Evolutionary conservation across 2,329 filamentous ascomycete genomes (phyloP).

Genomic region (Lojkania enalia): DNA sequence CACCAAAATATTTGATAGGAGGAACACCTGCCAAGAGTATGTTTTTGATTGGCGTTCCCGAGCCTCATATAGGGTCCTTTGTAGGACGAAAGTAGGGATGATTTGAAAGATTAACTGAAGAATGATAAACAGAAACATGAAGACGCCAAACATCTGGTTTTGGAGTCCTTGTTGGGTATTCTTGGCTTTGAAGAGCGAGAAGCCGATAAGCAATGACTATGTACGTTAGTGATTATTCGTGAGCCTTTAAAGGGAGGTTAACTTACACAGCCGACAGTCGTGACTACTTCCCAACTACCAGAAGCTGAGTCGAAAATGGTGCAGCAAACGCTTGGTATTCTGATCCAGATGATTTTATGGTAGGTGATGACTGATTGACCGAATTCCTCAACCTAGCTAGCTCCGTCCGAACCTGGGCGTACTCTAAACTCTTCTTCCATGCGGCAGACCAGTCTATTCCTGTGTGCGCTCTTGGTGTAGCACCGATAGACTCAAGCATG

Average conservation of each 20-base stretch:
- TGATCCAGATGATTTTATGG: background rate
- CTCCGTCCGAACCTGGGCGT: slow-evolving; percentile 37
- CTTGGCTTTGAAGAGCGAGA: slow-evolving; percentile 33
- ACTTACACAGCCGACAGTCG: slow-evolving; percentile 5
- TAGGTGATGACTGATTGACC: slow-evolving; percentile 2
- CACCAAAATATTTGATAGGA: slow-evolving; percentile 70
- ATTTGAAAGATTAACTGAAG: slow-evolving; percentile 49
- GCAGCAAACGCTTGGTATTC: slow-evolving; percentile 16
- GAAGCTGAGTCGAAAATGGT: slow-evolving; percentile 20
- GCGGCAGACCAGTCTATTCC: slow-evolving; percentile 9
- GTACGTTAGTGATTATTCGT: background rate
- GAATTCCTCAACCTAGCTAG: slow-evolving; percentile 29
- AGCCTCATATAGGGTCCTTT: slow-evolving; percentile 62
- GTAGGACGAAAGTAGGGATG: slow-evolving; percentile 62
- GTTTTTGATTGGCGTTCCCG: slow-evolving; percentile 67
- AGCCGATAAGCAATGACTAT: slow-evolving; percentile 10
- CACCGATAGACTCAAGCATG: slow-evolving; percentile 58
- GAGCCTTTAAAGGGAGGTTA: no score
- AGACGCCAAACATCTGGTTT: slow-evolving; percentile 54
- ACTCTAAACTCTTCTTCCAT: slow-evolving; percentile 9
- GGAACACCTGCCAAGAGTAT: slow-evolving; percentile 76
- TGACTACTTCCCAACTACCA: slow-evolving; percentile 36
- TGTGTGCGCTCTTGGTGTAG: slow-evolving; percentile 7
- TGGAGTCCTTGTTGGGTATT: slow-evolving; percentile 47
- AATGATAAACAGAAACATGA: slow-evolving; percentile 52